These are phyloP conservation scores for Ustilago sp. DNA, from an alignment of 1,284 basidiomycete species.

Conservation along the genomic window DNA sequence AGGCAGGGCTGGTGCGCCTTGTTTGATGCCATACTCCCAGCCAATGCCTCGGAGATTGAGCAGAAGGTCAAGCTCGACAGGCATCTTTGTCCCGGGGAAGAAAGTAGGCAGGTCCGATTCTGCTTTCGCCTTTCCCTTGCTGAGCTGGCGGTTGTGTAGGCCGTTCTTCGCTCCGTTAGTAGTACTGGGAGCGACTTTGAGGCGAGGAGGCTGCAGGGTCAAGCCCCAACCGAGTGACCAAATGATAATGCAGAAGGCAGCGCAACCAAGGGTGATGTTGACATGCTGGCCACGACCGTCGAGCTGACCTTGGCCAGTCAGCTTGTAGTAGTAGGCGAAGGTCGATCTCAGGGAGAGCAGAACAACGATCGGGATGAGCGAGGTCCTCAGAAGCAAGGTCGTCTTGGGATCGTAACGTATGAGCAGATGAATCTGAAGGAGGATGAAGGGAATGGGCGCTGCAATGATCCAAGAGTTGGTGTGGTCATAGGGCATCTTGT, in stretches of 20 bases:
- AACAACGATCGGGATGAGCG: conserved; percentile 26
- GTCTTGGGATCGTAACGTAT: conserved; percentile 24
- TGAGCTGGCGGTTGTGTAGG: not conserved
- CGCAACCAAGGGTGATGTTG: conserved; percentile 29
- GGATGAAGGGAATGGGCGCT: conserved; percentile 13
- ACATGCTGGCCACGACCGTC: conserved; percentile 28
- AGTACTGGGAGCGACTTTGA: conserved; percentile 9
- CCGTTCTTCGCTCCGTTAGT: not conserved
- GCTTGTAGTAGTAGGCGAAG: conserved; percentile 26
- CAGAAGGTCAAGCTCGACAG: conserved; percentile 43
- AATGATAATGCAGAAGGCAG: conserved; percentile 11
- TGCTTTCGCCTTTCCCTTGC: not conserved
- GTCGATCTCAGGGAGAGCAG: conserved; percentile 22
- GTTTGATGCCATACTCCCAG: conserved; percentile 47
- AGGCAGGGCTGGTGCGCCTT: conserved; percentile 25
- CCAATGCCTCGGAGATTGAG: conserved; percentile 43
- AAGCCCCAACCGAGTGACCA: conserved; percentile 27
- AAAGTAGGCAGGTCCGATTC: conserved; percentile 17
- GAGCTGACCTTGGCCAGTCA: conserved; percentile 22
- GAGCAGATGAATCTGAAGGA: conserved; percentile 40
- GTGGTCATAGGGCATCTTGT: conserved; percentile 23
- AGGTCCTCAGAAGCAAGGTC: conserved; percentile 23
- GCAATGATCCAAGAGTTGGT: conserved; percentile 20
- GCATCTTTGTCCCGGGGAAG: conserved; percentile 37
- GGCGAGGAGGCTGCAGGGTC: conserved; percentile 7